Conservation (phyloP, 1,139 yeast species). For the Ogataea hybrid region DNA sequence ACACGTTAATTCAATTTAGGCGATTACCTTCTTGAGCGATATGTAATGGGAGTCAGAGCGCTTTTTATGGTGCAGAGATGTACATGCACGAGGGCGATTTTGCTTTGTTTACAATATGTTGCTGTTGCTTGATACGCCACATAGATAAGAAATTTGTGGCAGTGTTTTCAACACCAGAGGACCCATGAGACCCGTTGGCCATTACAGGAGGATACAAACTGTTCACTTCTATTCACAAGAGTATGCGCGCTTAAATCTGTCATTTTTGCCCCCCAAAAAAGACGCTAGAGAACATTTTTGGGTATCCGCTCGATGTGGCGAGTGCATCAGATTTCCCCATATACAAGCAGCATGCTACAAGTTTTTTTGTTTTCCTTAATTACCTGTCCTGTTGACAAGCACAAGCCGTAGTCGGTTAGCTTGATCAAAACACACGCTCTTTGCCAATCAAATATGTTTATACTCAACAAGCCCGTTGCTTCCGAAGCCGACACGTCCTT, state of each 20-base stretch:
- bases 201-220: no score
- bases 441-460: conserved; percentile 1
- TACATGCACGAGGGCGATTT: conserved; percentile 1
- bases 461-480: conserved; percentile 1
- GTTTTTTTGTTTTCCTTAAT: conserved; percentile 6
- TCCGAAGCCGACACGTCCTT: conserved; percentile 3
- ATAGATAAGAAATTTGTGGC: conserved; percentile 5
- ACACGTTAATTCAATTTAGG: not conserved
- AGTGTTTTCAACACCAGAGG: not conserved
- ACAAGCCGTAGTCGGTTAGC: conserved; percentile 9
- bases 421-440: conserved; percentile 1
- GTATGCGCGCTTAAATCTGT: no score
- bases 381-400: conserved; percentile 8
- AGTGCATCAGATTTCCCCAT: conserved; percentile 7
- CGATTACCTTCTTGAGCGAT: no score
- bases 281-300: no score
- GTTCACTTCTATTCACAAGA: no score
- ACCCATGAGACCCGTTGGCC: no score
- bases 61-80: conserved; percentile 4
- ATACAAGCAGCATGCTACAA: not conserved
- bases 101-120: conserved; percentile 2
- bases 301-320: conserved; percentile 2
- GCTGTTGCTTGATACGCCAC: conserved; percentile 5
- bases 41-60: not conserved
- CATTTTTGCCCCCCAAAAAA: no score